A percentile compares a stretch with the other conserved stretches of the same genome.
Conservation (phyloP, 331 rosid species). For the Malus hybrid region DNA sequence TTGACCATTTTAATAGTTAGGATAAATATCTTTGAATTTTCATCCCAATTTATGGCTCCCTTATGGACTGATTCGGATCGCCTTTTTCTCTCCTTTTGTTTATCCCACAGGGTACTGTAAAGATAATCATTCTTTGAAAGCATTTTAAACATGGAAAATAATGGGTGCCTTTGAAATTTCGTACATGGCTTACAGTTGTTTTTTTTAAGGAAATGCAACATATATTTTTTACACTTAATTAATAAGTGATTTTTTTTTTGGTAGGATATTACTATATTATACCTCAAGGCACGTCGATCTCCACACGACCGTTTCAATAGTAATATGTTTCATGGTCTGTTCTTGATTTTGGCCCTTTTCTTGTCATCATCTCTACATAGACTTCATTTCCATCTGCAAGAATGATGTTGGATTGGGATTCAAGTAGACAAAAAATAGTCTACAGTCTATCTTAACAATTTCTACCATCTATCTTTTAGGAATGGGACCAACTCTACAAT, state of each 20-base stretch:
- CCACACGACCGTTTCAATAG: background rate
- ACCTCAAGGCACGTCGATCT: background rate
- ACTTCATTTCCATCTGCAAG: background rate
- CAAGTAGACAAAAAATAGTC: background rate
- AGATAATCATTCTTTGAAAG: too few relatives aligned
- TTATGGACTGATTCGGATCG: background rate
- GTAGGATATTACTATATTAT: background rate
- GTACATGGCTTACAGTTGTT: background rate
- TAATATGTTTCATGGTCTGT: background rate
- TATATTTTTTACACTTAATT: background rate
- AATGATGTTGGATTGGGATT: background rate
- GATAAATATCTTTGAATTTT: background rate
- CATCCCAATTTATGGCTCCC: background rate
- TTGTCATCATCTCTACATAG: background rate
- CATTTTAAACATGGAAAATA: too few relatives aligned
- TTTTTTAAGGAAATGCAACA: background rate
- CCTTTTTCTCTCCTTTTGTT: background rate
- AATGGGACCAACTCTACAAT: too few relatives aligned
- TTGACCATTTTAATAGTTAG: background rate
- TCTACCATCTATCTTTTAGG: too few relatives aligned
- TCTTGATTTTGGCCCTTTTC: background rate
- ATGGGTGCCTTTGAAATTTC: background rate
- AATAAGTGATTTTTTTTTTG: too few relatives aligned
- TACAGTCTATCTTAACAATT: too few relatives aligned
- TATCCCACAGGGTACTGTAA: too few relatives aligned